Evolutionary conservation across 2,329 filamentous ascomycete species (phyloP), one percentile per base, ranked within the genome.

Genomic region (Zymoseptoria brevis): DNA sequence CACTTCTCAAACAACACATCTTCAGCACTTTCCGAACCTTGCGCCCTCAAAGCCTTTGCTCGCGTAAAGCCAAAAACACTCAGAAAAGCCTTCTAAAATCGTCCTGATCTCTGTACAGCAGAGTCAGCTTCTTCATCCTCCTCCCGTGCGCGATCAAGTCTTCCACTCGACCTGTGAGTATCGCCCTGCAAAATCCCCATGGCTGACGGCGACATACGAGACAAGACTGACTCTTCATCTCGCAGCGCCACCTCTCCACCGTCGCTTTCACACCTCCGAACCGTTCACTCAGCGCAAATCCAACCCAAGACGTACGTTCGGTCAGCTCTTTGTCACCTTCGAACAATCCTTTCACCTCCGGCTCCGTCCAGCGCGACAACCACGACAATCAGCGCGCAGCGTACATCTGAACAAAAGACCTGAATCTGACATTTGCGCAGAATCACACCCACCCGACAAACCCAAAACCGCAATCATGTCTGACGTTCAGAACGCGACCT

Each of bases 401-500:
- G 24, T 45, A 50, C 35, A 53, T n/a, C 50, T 50, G n/a, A 41
- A 13, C 55, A 26, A 24, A 53, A 35, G 45, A 51, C 60, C 58
- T 29, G 8, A 53, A 50, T 56, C 60, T 62, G 57, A 62, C 60
- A 51, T 55, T 8, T 53, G 30, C 45, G 22, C 57, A 56, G 57
- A 56, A 41, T 50, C 19, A 49, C 41, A 13, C 11, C 19, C 22
- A 57, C 30, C 21, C 54, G 54, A 62, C 55, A 60, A 19, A 62
- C 30, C 57, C 62, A 51, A 21, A 30, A 52, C 50, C 56, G 52
- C 54, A 56, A 60, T 48, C 66, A 75, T 75, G 73, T 75, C 73
- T 71, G 73, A 75, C 70, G 67, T 75, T 68, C 76, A 77, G 71
- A 77, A 75, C 72, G 69, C 77, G 57, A 73, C 75, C 67, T 77